Percentiles rank a stretch among this genome's conserved stretches.
Evolutionary conservation across 2,329 filamentous ascomycete genomes (phyloP).

Genomic region (Aspergillus sp.): DNA sequence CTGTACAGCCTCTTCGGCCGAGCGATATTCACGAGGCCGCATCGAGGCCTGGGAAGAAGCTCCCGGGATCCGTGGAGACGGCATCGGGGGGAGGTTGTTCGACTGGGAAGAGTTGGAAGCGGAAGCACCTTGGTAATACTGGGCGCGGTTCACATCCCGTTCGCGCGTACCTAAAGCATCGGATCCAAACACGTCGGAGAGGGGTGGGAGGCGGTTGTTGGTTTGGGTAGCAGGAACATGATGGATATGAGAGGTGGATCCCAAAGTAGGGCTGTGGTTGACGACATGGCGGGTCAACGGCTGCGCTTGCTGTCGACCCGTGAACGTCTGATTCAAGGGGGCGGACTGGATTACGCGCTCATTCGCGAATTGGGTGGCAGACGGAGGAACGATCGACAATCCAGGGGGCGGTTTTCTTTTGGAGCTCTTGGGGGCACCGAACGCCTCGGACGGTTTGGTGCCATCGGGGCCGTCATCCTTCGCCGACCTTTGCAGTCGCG

Average conservation of each 20-base stretch:
- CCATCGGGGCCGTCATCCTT: constrained; percentile 69
- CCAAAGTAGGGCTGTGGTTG: constrained; percentile 78
- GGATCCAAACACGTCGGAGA: constrained; percentile 85
- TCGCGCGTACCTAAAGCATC: constrained; percentile 60
- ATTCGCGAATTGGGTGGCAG: constrained; percentile 85
- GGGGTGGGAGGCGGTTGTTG: constrained; percentile 85
- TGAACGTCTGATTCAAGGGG: constrained; percentile 91
- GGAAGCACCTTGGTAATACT: constrained; percentile 53
- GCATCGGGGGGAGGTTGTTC: constrained; percentile 65
- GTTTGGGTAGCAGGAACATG: constrained; percentile 86
- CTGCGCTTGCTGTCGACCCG: constrained; percentile 76
- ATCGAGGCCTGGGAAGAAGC: constrained; percentile 50
- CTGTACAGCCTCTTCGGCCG: constrained; percentile 91
- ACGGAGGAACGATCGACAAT: constrained; percentile 90
- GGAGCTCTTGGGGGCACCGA: constrained; percentile 32
- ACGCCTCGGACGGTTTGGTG: constrained; percentile 52
- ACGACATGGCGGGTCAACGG: constrained; percentile 73
- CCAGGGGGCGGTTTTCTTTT: constrained; percentile 70
- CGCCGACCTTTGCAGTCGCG: constrained; percentile 80
- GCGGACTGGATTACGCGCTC: constrained; percentile 97
- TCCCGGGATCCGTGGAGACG: constrained; percentile 72
- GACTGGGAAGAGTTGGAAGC: constrained; percentile 63
- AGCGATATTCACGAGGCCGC: constrained; percentile 83
- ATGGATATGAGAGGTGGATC: constrained; percentile 84
- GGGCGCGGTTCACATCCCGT: constrained; percentile 32